Base-by-base conservation (phyloP, 495 filamentous ascomycete species). In the Talaromyces stipitatus region DNA sequence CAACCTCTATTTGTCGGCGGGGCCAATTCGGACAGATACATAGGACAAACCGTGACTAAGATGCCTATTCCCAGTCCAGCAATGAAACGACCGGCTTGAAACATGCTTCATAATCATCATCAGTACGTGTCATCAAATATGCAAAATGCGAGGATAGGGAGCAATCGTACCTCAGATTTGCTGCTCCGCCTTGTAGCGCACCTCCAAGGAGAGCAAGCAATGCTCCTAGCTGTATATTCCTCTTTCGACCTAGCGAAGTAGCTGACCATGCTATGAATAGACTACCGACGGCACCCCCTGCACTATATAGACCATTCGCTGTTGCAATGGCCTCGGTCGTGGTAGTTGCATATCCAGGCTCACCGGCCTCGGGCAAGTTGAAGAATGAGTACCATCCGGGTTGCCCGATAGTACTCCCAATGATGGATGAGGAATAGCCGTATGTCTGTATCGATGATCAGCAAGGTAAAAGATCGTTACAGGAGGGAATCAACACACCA, bases 391-490 rank as follows among this genome's bases (percentile, higher is more conserved):
- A 81, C 70, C 76, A 80, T 58, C 70, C 70, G 4, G 77, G 77
- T 56, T 80, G 79, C 22, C 79, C 79, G 55, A 82, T 73, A 0
- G 78, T 80, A 43, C 76, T 78, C 16, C 66, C 63, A 38, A 82
- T 79, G 54, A 79, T 74, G 1, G 78, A 77, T 14, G 77, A 60
- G 47, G 77, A 75, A 63, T 80, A 81, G 29, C 69, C 69, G 55
- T 73, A 78, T 20, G 76, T 73, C 70, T 73, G 36, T 22, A 38
- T 4, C 6, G n/a, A 24, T 28, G 18, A 57, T 48, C 45, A 48
- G 20, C 22, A 29, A 43, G 18, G 56, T 26, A 1, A 26, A 2
- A 20, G 10, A 29, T n/a, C n/a, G n/a, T n/a, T n/a, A n/a, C n/a
- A n/a, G n/a, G n/a, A n/a, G n/a, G 1, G 12, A 8, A 43, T n/a